Evolutionary conservation across 768 basidiomycete genomes (phyloP).

Genomic region (Leucocoprinus sp.): DNA sequence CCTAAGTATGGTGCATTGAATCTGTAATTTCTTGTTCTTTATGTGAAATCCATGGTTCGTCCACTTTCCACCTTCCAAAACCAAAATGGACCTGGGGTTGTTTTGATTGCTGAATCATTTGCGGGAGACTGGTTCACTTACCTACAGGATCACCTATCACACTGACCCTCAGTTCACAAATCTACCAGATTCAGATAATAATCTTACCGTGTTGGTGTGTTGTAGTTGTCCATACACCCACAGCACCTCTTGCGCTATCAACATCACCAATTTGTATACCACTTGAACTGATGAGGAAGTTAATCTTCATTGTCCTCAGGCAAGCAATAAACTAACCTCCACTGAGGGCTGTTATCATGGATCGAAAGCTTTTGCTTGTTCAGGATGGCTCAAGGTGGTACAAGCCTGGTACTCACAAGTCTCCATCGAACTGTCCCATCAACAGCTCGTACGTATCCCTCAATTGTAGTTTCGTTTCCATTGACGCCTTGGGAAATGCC

Average conservation of each 20-base stretch:
- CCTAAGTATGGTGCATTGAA: constrained; percentile 2
- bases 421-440: constrained; percentile 45
- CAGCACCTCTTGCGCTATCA: constrained; percentile 57
- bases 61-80: constrained; percentile 50
- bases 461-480: constrained; percentile 35
- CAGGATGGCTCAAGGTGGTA: constrained; percentile 2
- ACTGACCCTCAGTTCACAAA: background rate
- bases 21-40: constrained; percentile 3
- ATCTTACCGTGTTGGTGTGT: constrained; percentile 44
- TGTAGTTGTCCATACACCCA: constrained; percentile 62
- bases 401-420: constrained; percentile 37
- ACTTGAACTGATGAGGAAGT: constrained; percentile 39
- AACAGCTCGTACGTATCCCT: constrained; percentile 37
- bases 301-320: background rate
- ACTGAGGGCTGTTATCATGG: constrained; percentile 44
- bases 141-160: constrained; percentile 55
- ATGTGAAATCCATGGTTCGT: constrained; percentile 25
- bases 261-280: constrained; percentile 60
- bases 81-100: constrained; percentile 59
- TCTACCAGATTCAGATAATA: background rate
- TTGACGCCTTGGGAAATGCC: constrained; percentile 37
- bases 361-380: constrained; percentile 37
- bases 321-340: constrained; percentile 39
- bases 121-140: constrained; percentile 19
- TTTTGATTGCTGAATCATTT: background rate